phyloP scores from a whole-genome alignment of 148 eudicot genomes.

The Pouteria glomerata region DNA sequence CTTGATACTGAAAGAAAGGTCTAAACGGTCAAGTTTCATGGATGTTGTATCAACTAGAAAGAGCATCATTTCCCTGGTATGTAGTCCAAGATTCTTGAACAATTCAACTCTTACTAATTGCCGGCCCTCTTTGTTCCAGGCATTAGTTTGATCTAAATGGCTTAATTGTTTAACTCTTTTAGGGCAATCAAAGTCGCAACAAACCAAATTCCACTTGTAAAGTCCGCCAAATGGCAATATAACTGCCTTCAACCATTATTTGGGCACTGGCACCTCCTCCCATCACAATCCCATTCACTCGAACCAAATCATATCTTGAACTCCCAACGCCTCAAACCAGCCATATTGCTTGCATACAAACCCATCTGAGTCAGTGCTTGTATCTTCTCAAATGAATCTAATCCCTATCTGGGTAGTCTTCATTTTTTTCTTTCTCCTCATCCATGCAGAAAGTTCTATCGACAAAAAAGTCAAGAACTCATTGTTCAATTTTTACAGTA shows the following conservation, averaged over 20 bases:
- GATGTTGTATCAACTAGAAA: neutral
- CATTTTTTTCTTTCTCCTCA: too few relatives aligned
- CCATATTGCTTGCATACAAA: neutral
- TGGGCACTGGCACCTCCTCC: constrained; percentile 1
- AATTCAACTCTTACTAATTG: neutral
- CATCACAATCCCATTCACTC: neutral
- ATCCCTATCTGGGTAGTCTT: too few relatives aligned
- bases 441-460: too few relatives aligned
- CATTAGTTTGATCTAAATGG: neutral
- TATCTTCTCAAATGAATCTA: too few relatives aligned
- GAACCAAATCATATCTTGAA: too few relatives aligned
- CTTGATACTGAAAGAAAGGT: neutral
- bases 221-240: constrained; percentile 12
- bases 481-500: constrained; percentile 20
- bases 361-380: neutral
- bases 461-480: constrained; percentile 1
- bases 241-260: neutral
- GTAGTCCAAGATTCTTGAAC: constrained; percentile 4
- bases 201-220: neutral
- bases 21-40: neutral
- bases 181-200: neutral
- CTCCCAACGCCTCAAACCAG: neutral
- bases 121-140: neutral
- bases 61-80: neutral
- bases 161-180: neutral